Conservation (phyloP, 345 rosid species). For the Populus pruinosa region DNA sequence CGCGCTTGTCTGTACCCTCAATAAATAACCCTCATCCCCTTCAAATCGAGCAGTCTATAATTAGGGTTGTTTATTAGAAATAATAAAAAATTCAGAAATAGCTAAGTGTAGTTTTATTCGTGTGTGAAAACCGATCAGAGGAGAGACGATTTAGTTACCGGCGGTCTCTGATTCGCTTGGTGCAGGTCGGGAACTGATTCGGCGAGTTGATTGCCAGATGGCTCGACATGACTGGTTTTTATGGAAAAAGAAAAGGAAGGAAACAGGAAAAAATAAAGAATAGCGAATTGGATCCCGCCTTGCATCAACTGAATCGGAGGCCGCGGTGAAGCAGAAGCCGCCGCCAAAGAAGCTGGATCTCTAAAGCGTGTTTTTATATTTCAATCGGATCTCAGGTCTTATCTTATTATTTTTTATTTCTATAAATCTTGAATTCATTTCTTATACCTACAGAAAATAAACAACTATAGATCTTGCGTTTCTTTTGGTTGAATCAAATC, state of each 20-base stretch:
- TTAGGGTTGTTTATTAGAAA: neutral
- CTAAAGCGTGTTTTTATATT: neutral
- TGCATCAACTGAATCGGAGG: constrained; percentile 98
- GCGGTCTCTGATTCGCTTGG: constrained; percentile 97
- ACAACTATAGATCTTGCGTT: neutral
- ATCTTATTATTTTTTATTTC: neutral
- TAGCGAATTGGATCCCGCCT: constrained; percentile 74
- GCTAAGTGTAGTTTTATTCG: too few relatives aligned
- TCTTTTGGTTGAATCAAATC: neutral
- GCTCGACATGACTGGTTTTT: constrained; percentile 1
- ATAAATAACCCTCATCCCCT: constrained; percentile 29
- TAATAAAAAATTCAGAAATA: too few relatives aligned
- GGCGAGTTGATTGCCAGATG: constrained; percentile 18
- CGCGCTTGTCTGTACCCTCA: constrained; percentile 28
- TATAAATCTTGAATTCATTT: neutral
- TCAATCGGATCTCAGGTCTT: constrained; percentile 41
- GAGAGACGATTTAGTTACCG: constrained; percentile 36
- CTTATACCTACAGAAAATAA: neutral
- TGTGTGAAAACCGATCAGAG: neutral
- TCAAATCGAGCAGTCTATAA: neutral
- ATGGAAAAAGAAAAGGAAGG: too few relatives aligned
- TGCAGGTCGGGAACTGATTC: constrained; percentile 93
- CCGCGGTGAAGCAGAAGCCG: constrained; percentile 50
- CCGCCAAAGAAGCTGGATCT: neutral
- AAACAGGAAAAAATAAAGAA: neutral